Conservation (phyloP, 2,329 filamentous ascomycete species). For the Helicocarpus griseus region DNA sequence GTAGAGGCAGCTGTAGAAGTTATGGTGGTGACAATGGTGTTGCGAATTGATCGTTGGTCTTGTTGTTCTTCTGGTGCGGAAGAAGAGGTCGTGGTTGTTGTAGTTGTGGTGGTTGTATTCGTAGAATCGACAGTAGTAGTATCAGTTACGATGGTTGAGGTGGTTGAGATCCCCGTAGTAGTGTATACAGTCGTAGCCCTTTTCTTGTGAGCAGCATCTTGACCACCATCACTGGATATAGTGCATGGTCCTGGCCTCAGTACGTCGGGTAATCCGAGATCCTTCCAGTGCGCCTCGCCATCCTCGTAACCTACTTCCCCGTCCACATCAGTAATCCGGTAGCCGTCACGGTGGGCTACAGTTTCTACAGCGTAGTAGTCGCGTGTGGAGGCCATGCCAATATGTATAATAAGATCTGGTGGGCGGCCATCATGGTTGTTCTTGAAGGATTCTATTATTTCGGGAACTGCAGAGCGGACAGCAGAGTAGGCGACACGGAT, state of each 20-base stretch:
- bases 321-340: conserved; percentile 61
- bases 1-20: not conserved
- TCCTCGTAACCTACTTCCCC: conserved; percentile 33
- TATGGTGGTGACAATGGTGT: not conserved
- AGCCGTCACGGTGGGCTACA: conserved; percentile 61
- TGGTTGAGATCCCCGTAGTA: not conserved
- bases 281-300: conserved; percentile 41
- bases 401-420: conserved; percentile 62
- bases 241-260: conserved; percentile 40
- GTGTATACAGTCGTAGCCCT: not conserved
- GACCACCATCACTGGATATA: not conserved
- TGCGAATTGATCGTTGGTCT: not conserved
- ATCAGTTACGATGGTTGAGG: not conserved
- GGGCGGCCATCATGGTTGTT: conserved; percentile 29
- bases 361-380: conserved; percentile 63
- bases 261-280: conserved; percentile 39
- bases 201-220: not conserved
- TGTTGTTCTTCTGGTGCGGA: not conserved
- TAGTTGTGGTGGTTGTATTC: not conserved
- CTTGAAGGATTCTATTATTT: conserved; percentile 45
- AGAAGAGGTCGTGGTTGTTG: not conserved
- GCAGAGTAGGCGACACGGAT: conserved; percentile 62
- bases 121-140: not conserved
- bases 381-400: conserved; percentile 63
- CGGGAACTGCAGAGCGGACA: conserved; percentile 55